Conservation (phyloP, 1,284 basidiomycete genomes). For the Ustilago lituana region DNA sequence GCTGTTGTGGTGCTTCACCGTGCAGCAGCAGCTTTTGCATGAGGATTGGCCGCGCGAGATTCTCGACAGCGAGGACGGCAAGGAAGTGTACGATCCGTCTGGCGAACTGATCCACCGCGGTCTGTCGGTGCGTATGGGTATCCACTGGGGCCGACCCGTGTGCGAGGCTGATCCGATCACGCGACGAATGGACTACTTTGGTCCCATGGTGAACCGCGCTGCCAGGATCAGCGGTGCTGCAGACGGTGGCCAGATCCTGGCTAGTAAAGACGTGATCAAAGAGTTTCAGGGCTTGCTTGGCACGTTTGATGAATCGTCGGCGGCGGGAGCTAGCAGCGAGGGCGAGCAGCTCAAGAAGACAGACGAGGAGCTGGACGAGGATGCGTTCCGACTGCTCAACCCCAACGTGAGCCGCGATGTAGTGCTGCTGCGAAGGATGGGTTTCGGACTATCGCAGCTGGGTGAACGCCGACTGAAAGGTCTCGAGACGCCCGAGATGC, state of each 20-base stretch:
- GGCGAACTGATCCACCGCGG: slow-evolving; percentile 84
- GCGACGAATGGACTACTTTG: slow-evolving; percentile 83
- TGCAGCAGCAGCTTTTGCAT: slow-evolving; percentile 85
- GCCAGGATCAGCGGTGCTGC: slow-evolving; percentile 86
- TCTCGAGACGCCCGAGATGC: slow-evolving; percentile 78
- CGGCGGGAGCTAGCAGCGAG: slow-evolving; percentile 7
- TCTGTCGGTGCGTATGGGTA: slow-evolving; percentile 94
- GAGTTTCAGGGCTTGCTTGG: slow-evolving; percentile 59
- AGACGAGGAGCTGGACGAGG: slow-evolving; percentile 59
- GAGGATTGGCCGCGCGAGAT: slow-evolving; percentile 94
- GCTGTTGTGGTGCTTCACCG: slow-evolving; percentile 88
- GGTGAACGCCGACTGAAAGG: slow-evolving; percentile 95
- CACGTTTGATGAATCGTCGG: slow-evolving; percentile 45
- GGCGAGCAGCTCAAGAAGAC: slow-evolving; percentile 29
- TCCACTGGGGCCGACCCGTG: slow-evolving; percentile 89
- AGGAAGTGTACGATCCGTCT: slow-evolving; percentile 77
- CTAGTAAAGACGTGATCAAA: slow-evolving; percentile 80
- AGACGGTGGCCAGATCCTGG: slow-evolving; percentile 93
- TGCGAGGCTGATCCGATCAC: slow-evolving; percentile 95
- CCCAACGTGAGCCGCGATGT: slow-evolving; percentile 70
- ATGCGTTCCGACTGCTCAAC: slow-evolving; percentile 64
- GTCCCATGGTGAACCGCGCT: slow-evolving; percentile 71
- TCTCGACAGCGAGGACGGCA: slow-evolving; percentile 89
- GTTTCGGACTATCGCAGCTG: slow-evolving; percentile 78
- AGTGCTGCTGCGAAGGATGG: slow-evolving; percentile 79